Evolutionary conservation across 768 basidiomycete species (phyloP), one percentile per base, ranked within the genome.

Genomic region (Leccinum broughii): DNA sequence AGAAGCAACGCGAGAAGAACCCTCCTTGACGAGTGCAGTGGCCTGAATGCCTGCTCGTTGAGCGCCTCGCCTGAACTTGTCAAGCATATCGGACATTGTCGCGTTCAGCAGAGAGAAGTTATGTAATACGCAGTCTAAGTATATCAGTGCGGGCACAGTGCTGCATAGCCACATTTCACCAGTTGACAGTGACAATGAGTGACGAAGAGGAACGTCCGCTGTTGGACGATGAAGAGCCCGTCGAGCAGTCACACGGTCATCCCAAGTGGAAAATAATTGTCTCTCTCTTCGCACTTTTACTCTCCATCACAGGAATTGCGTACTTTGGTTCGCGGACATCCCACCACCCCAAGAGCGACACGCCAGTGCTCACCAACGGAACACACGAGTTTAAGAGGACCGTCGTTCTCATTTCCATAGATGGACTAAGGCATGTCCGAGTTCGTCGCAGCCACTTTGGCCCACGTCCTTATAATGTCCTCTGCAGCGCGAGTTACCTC

Each of bases 21-120:
- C 84, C 17, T 86, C 82, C 60, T 84, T 86, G 10, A 87, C 77
- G 65, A 95, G 88, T 1, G 90, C 85, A 0, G 88, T 82, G 0
- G 93, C 93, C 67, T 94, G 92, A 0, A 87, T 76, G 26, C 88
- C 86, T 1, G 92, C 93, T 72, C 92, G 92, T 75, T 87, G 83
- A 0, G 93, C 93, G 6, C 90, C 90, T 59, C 81, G 81, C 62
- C 78, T 84, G 78, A 94, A 89, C 75, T 92, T 93, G 71, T 91
- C 88, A 55, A 95, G 77, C 75, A 92, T 75, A n/a, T 30, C 30
- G 30, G 81, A 80, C 81, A 83, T 83, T 57, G 65, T 68, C 58
- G 55, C 39, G 57, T 54, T 44, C 17, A 44, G 28, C 4, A 15
- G 39, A 30, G 15, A 20, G 4, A 1, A 6, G n/a, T 66, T 67